These are phyloP conservation scores for Boletus tomentosulus DNA, from an alignment of 768 basidiomycete genomes.

Conservation along the genomic window DNA sequence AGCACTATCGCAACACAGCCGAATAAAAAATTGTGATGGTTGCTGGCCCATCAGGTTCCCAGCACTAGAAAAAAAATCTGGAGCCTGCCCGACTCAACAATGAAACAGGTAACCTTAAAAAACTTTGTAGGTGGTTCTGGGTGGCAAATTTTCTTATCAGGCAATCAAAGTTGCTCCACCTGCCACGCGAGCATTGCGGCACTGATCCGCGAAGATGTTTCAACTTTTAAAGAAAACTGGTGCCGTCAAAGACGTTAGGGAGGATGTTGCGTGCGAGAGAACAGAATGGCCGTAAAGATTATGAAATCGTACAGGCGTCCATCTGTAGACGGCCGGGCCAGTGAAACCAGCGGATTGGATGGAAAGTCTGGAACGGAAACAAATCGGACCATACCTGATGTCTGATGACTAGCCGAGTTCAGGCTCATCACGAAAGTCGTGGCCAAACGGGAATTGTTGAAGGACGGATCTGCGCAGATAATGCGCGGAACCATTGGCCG, in stretches of 20 bases:
- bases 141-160: constrained; percentile 1
- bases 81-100: background rate
- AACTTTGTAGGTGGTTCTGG: background rate
- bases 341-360: background rate
- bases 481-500: background rate
- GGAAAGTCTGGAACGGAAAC: background rate
- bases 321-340: background rate
- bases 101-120: background rate
- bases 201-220: constrained; percentile 4
- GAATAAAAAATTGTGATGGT: background rate
- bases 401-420: background rate
- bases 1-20: no score
- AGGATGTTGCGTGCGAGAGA: background rate
- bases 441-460: no score
- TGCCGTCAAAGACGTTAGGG: no score
- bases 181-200: background rate
- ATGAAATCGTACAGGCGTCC: background rate
- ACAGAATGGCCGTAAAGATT: background rate
- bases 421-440: no score
- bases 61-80: background rate
- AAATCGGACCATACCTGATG: background rate
- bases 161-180: background rate
- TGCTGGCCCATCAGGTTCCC: background rate
- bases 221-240: background rate
- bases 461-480: background rate